These are phyloP conservation scores for Picea glauca DNA, from an alignment of 75 land plant genomes.

Conservation along the genomic window DNA sequence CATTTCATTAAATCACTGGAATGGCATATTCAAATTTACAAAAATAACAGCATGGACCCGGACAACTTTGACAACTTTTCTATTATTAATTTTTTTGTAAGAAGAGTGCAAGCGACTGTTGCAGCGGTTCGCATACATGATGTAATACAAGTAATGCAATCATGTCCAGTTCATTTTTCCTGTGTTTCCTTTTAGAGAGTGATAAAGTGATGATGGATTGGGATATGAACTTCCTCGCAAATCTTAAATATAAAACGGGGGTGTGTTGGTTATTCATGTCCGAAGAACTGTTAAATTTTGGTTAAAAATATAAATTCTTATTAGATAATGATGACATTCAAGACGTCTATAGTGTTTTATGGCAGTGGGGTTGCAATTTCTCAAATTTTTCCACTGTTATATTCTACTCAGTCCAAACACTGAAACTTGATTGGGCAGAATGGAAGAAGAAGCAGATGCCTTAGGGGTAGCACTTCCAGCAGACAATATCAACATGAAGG, in stretches of 20 bases:
- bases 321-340: background rate
- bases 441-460: constrained; percentile 8
- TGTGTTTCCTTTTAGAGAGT: too few relatives aligned
- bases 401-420: background rate
- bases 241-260: too few relatives aligned
- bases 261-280: too few relatives aligned
- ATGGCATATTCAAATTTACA: background rate
- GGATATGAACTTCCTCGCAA: too few relatives aligned
- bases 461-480: background rate
- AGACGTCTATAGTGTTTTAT: background rate
- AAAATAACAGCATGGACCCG: background rate
- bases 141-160: too few relatives aligned
- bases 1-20: background rate
- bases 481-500: background rate
- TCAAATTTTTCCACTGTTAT: background rate
- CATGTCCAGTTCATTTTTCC: too few relatives aligned
- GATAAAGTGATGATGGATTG: too few relatives aligned
- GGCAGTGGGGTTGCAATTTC: background rate
- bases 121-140: too few relatives aligned
- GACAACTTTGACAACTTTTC: background rate
- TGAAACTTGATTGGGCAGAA: constrained; percentile 5
- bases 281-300: background rate
- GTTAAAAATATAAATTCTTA: background rate
- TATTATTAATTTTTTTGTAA: background rate
- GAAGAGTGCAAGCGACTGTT: too few relatives aligned